Evolutionary conservation across 139 green algal species (phyloP).

Genomic region (Dunaliella primolecta): DNA sequence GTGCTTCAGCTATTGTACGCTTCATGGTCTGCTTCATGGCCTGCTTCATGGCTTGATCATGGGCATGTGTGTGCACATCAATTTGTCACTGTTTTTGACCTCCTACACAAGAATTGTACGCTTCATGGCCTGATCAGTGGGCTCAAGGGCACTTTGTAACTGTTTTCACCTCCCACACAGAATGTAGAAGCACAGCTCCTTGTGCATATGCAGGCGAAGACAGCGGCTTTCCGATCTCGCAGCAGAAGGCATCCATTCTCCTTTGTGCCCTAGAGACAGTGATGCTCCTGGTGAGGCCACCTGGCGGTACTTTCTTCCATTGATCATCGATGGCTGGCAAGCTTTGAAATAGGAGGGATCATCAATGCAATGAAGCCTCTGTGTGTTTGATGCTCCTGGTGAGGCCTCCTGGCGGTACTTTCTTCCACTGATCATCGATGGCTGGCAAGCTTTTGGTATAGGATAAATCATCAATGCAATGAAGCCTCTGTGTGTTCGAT

Average conservation of each 20-base stretch:
- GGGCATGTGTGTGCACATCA: no score
- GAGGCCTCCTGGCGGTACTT: neutral
- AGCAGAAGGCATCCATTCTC: constrained; percentile 62
- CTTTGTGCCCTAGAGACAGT: constrained; percentile 62
- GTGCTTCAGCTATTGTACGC: no score
- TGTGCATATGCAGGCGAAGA: no score
- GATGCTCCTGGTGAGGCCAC: constrained; percentile 49
- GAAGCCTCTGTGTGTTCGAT: constrained; percentile 1
- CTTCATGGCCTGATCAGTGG: no score
- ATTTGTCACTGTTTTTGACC: no score
- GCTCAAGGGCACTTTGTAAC: no score
- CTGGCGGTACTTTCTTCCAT: neutral
- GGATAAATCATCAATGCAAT: neutral
- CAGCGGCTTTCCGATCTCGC: constrained; percentile 23
- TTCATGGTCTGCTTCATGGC: no score
- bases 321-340: neutral
- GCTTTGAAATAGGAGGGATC: neutral
- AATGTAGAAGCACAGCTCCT: no score
- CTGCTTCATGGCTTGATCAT: no score
- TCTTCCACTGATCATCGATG: no score
- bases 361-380: neutral
- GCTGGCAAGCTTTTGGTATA: neutral
- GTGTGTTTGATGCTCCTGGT: constrained; percentile 52
- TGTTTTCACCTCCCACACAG: no score
- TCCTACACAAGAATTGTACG: no score